Percentiles rank a stretch among this genome's conserved stretches.
These are phyloP conservation scores for Pseudonitzschia delicatissima DNA, from an alignment of 108 stramenopile genomes.

Conservation along the genomic window DNA sequence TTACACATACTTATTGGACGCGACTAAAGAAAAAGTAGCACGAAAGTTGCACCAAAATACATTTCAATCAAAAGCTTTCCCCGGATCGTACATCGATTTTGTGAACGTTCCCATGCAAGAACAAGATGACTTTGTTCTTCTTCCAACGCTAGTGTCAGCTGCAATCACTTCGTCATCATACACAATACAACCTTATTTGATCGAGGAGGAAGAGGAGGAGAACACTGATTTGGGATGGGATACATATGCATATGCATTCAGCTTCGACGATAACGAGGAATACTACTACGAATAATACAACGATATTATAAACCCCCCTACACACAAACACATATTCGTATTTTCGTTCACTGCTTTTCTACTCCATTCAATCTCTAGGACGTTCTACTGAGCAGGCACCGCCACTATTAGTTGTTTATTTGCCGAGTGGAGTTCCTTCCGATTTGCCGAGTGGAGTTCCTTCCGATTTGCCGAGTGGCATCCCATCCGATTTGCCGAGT, in stretches of 20 bases:
- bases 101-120: background rate
- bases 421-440: too few species aligned
- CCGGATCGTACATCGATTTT: background rate
- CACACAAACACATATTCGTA: too few species aligned
- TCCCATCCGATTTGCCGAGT: too few species aligned
- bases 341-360: too few species aligned
- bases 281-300: background rate
- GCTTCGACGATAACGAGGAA: background rate
- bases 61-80: background rate
- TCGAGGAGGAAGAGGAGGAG: background rate
- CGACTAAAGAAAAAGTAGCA: background rate
- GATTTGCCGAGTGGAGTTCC: too few species aligned
- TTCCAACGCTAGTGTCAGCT: background rate
- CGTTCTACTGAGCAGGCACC: too few species aligned
- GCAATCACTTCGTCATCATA: background rate
- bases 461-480: too few species aligned
- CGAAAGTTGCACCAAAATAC: background rate
- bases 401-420: too few species aligned
- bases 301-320: too few species aligned
- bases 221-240: background rate
- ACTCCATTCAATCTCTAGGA: too few species aligned
- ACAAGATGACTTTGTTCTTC: background rate
- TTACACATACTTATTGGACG: background rate
- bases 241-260: background rate
- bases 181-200: background rate